Evolutionary conservation across 1,139 yeast species (phyloP).

Genomic region (Kluyveromyces sp.): DNA sequence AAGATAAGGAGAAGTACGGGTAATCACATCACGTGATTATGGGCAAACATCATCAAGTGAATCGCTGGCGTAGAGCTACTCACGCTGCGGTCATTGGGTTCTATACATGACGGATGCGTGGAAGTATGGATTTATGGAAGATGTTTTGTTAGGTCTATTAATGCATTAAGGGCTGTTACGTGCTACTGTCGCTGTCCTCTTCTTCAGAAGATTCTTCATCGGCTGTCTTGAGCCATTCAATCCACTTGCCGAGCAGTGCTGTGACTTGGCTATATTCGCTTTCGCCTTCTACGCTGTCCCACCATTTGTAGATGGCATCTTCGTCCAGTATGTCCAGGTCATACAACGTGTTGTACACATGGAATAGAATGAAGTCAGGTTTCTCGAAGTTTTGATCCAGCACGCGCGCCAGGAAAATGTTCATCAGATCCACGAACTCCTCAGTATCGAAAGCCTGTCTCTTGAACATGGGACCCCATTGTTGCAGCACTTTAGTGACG

Average conservation of each 20-base stretch:
- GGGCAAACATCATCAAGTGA: too few species aligned
- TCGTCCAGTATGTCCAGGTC: conserved; percentile 79
- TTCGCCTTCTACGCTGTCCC: conserved; percentile 47
- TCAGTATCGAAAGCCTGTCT: conserved; percentile 75
- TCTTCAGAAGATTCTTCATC: conserved; percentile 65
- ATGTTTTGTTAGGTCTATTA: neutral
- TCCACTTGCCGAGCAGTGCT: conserved; percentile 58
- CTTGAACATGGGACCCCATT: conserved; percentile 74
- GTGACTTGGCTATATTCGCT: conserved; percentile 46
- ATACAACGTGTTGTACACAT: conserved; percentile 62
- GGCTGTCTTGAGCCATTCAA: conserved; percentile 83
- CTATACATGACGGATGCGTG: too few species aligned
- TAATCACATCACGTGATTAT: neutral
- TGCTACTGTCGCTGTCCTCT: conserved; percentile 15
- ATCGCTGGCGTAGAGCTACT: too few species aligned
- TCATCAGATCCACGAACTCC: conserved; percentile 71
- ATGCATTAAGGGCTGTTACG: neutral
- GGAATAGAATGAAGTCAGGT: conserved; percentile 38
- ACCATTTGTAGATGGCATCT: conserved; percentile 75
- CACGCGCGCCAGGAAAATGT: conserved; percentile 38
- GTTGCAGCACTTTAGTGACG: conserved; percentile 59
- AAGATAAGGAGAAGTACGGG: neutral
- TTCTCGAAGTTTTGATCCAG: conserved; percentile 29
- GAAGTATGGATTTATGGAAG: too few species aligned
- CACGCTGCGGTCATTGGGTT: too few species aligned